phyloP scores from a whole-genome alignment of 2,329 filamentous ascomycete species.

The Cryphonectria naterciae region DNA sequence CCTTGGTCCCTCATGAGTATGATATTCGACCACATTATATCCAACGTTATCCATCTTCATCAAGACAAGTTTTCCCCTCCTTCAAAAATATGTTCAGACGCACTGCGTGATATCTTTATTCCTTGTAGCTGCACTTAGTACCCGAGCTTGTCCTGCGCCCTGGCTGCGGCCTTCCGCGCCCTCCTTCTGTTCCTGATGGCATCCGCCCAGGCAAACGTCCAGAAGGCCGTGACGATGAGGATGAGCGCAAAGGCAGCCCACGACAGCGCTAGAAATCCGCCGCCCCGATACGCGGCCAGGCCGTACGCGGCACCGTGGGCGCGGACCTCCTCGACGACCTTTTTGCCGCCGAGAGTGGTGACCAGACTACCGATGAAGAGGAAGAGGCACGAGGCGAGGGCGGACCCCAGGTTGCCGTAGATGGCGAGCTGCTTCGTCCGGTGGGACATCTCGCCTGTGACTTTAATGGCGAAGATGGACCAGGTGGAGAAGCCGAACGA shows the following conservation, averaged over 20 bases:
- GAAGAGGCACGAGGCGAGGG: slow-evolving; percentile 41
- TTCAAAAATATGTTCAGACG: background rate
- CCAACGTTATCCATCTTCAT: background rate
- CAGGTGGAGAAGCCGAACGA: slow-evolving; percentile 29
- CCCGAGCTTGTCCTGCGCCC: slow-evolving; percentile 1
- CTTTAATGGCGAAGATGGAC: slow-evolving; percentile 26
- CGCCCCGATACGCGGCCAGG: slow-evolving; percentile 48
- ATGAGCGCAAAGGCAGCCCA: slow-evolving; percentile 55
- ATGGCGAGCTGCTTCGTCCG: slow-evolving; percentile 14
- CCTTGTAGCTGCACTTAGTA: background rate
- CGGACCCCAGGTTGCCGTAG: slow-evolving; percentile 43
- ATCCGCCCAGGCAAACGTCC: slow-evolving; percentile 35
- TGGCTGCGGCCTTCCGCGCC: background rate
- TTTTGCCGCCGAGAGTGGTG: slow-evolving; percentile 46
- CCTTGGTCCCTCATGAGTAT: no score
- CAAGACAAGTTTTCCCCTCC: background rate
- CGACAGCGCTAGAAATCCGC: slow-evolving; percentile 49
- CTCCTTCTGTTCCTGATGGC: background rate
- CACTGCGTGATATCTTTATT: background rate
- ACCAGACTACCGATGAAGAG: slow-evolving; percentile 50
- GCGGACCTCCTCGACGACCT: slow-evolving; percentile 48
- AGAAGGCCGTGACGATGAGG: slow-evolving; percentile 45
- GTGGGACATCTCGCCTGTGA: slow-evolving; percentile 4
- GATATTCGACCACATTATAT: no score
- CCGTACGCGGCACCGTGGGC: slow-evolving; percentile 48